These are phyloP conservation scores for Hibiscus mutabilis DNA, from an alignment of 345 rosid genomes.

Conservation along the genomic window DNA sequence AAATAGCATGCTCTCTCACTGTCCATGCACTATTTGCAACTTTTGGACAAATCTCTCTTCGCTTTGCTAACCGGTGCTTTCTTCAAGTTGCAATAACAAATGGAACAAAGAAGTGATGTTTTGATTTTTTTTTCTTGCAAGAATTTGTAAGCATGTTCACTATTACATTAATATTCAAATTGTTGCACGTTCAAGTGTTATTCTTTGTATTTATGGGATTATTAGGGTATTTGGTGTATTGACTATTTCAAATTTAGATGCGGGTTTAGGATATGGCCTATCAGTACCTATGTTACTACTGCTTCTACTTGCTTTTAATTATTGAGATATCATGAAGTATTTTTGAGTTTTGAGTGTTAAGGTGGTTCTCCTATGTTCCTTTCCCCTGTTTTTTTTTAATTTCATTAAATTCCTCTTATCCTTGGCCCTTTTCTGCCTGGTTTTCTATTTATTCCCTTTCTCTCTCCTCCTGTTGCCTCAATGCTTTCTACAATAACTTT, in stretches of 20 bases:
- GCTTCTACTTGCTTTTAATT: not conserved
- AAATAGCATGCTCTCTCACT: not conserved
- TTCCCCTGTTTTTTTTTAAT: not conserved
- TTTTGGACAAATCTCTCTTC: not conserved
- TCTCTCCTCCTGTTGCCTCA: not conserved
- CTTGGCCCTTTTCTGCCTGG: not conserved
- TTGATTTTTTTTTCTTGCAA: not conserved
- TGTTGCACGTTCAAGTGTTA: not conserved
- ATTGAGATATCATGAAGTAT: not conserved
- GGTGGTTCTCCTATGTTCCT: not conserved
- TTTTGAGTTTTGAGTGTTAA: not conserved
- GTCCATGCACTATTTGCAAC: not conserved
- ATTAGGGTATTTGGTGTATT: too few species aligned
- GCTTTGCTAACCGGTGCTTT: not conserved
- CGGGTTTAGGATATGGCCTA: not conserved
- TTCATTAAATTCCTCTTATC: not conserved
- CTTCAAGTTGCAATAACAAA: not conserved
- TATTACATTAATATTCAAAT: not conserved
- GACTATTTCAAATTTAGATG: not conserved
- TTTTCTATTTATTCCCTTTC: constrained; percentile 5
- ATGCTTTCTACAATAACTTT: constrained; percentile 8
- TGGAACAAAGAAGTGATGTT: not conserved
- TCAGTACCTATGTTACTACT: not conserved
- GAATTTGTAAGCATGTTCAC: constrained; percentile 3
- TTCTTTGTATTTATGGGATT: too few species aligned